Conservation (phyloP, 2,329 filamentous ascomycete species). For the Monosporascus sp. region DNA sequence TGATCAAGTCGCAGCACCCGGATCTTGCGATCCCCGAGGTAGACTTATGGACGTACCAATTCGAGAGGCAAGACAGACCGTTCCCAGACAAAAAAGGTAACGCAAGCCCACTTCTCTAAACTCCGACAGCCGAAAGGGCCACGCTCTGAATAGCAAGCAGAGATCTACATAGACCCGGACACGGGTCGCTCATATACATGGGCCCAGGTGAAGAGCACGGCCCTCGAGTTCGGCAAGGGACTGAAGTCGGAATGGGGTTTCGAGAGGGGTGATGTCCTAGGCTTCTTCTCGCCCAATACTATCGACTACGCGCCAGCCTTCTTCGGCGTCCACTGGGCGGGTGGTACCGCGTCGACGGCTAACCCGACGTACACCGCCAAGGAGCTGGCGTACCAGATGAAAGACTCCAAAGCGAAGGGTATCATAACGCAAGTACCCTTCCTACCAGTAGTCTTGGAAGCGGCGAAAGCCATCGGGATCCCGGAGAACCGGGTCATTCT, state of each 20-base stretch:
- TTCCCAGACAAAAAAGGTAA: slow-evolving; percentile 71
- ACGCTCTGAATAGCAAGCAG: slow-evolving; percentile 38
- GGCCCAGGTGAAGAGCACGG: slow-evolving; percentile 57
- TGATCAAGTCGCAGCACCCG: slow-evolving; percentile 61
- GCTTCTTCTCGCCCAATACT: slow-evolving; percentile 77
- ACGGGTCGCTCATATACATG: slow-evolving; percentile 67
- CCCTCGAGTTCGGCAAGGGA: slow-evolving; percentile 74
- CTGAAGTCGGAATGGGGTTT: slow-evolving; percentile 70
- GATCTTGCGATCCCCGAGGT: slow-evolving; percentile 64
- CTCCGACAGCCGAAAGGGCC: background rate
- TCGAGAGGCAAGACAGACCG: slow-evolving; percentile 59
- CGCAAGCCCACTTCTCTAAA: background rate
- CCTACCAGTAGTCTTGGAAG: slow-evolving; percentile 59
- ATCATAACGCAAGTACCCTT: slow-evolving; percentile 68
- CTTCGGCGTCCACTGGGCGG: slow-evolving; percentile 79
- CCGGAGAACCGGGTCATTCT: slow-evolving; percentile 67
- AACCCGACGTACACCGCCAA: slow-evolving; percentile 83
- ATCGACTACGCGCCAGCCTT: slow-evolving; percentile 75
- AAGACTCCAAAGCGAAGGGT: slow-evolving; percentile 68
- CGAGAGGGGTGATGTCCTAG: slow-evolving; percentile 78
- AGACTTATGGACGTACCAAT: slow-evolving; percentile 75
- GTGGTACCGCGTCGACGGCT: slow-evolving; percentile 75
- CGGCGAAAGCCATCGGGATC: slow-evolving; percentile 66
- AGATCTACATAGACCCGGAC: slow-evolving; percentile 71
- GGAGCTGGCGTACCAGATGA: slow-evolving; percentile 80